Conservation (phyloP, 1,139 yeast genomes). For the Debaryomyces nepalensis region DNA sequence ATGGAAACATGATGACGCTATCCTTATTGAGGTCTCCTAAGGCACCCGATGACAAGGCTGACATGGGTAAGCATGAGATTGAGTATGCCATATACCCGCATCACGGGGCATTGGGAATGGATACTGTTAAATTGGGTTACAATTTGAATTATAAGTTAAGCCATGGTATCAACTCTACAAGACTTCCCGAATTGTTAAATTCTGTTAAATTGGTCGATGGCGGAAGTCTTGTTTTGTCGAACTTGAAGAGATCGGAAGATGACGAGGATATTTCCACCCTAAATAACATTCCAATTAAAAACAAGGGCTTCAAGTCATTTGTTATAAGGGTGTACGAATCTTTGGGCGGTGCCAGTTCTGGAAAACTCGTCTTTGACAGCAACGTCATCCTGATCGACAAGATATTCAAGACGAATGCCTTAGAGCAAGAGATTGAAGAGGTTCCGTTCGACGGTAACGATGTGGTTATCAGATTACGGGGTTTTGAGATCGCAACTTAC, state of each 20-base stretch:
- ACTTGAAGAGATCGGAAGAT: constrained; percentile 87
- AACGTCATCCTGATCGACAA: constrained; percentile 42
- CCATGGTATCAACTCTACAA: constrained; percentile 25
- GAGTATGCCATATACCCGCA: constrained; percentile 88
- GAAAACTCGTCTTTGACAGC: constrained; percentile 47
- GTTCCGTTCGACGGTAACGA: constrained; percentile 27
- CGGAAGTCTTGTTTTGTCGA: constrained; percentile 66
- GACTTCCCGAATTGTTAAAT: constrained; percentile 25
- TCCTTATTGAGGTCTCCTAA: constrained; percentile 85
- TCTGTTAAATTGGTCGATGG: constrained; percentile 47
- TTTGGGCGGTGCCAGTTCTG: constrained; percentile 74
- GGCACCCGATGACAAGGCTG: constrained; percentile 91
- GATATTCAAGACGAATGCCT: constrained; percentile 65
- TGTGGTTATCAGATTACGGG: constrained; percentile 57
- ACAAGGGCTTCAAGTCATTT: constrained; percentile 54
- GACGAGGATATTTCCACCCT: constrained; percentile 59
- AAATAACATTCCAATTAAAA: constrained; percentile 40
- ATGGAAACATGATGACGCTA: constrained; percentile 85
- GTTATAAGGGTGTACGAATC: constrained; percentile 83
- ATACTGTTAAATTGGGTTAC: constrained; percentile 75
- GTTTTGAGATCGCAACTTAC: constrained; percentile 79
- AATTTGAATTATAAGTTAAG: constrained; percentile 71
- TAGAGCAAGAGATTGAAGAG: constrained; percentile 59
- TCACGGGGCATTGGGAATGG: constrained; percentile 60
- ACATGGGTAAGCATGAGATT: constrained; percentile 86